phyloP scores from a whole-genome alignment of 192 early-diverging fungal genomes.

The Thamnidium elegans region DNA sequence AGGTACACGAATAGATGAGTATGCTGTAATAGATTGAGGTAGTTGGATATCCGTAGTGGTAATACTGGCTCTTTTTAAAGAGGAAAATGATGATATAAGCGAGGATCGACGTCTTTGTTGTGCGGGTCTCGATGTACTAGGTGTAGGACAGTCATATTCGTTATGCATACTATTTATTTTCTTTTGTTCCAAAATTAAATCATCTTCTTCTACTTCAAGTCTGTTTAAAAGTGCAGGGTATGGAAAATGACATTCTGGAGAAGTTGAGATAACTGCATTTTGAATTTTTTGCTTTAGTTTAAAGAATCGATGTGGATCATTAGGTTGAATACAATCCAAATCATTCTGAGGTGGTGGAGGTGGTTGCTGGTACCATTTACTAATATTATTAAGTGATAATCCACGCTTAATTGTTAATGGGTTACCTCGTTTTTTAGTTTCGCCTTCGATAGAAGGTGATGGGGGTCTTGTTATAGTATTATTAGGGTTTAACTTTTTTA shows the following conservation, averaged over 20 bases:
- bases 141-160: constrained; percentile 27
- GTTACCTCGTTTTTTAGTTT: not conserved
- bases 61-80: constrained; percentile 3
- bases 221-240: constrained; percentile 69
- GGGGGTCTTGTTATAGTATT: not conserved
- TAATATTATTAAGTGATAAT: not conserved
- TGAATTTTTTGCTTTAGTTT: constrained; percentile 47
- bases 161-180: constrained; percentile 25
- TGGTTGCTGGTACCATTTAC: not conserved
- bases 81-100: constrained; percentile 1
- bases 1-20: constrained; percentile 14
- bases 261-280: constrained; percentile 68
- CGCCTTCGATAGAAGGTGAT: not conserved
- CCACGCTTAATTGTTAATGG: constrained; percentile 2
- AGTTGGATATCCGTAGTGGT: not conserved
- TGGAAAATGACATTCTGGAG: constrained; percentile 75
- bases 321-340: not conserved
- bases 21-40: constrained; percentile 14
- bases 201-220: constrained; percentile 54
- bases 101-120: constrained; percentile 18
- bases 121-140: not conserved
- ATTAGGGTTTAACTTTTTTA: not conserved
- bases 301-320: constrained; percentile 40
- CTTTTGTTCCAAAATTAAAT: constrained; percentile 12
- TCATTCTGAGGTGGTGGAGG: not conserved